phyloP scores from a whole-genome alignment of 495 filamentous ascomycete species.

The Daldinia childiae region DNA sequence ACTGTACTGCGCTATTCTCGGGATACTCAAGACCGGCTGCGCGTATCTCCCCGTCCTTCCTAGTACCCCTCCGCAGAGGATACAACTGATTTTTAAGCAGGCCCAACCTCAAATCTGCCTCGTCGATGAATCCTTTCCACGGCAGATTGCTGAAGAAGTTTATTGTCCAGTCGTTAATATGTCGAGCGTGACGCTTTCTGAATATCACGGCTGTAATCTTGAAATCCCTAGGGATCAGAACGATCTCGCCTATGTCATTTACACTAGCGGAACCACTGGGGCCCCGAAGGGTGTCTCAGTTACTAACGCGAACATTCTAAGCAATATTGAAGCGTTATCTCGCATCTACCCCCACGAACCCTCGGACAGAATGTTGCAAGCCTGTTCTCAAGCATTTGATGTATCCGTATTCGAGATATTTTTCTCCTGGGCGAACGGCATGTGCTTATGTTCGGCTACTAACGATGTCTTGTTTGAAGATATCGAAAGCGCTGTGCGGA shows the following conservation, averaged over 20 bases:
- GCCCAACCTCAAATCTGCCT: constrained; percentile 61
- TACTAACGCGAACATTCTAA: constrained; percentile 72
- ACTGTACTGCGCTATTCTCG: constrained; percentile 76
- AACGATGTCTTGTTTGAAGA: constrained; percentile 73
- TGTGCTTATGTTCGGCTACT: constrained; percentile 73
- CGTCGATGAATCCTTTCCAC: constrained; percentile 42
- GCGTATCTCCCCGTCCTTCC: constrained; percentile 78
- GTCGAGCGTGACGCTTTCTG: constrained; percentile 41
- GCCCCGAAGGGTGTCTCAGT: constrained; percentile 75
- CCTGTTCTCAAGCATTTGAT: constrained; percentile 78
- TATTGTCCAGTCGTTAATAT: constrained; percentile 50
- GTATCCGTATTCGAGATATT: constrained; percentile 86
- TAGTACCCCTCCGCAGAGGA: constrained; percentile 65
- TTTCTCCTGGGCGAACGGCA: constrained; percentile 76
- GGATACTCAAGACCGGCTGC: constrained; percentile 73
- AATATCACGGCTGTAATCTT: constrained; percentile 44
- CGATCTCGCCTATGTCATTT: constrained; percentile 66
- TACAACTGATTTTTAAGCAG: constrained; percentile 63
- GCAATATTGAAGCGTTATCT: constrained; percentile 69
- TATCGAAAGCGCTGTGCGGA: constrained; percentile 66
- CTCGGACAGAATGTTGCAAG: constrained; percentile 69
- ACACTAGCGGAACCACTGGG: constrained; percentile 73
- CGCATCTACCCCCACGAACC: constrained; percentile 64
- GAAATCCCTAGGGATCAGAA: constrained; percentile 48
- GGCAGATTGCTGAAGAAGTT: constrained; percentile 29